Evolutionary conservation across 2,329 filamentous ascomycete genomes (phyloP).

Genomic region (Tolypocladium tropicale): DNA sequence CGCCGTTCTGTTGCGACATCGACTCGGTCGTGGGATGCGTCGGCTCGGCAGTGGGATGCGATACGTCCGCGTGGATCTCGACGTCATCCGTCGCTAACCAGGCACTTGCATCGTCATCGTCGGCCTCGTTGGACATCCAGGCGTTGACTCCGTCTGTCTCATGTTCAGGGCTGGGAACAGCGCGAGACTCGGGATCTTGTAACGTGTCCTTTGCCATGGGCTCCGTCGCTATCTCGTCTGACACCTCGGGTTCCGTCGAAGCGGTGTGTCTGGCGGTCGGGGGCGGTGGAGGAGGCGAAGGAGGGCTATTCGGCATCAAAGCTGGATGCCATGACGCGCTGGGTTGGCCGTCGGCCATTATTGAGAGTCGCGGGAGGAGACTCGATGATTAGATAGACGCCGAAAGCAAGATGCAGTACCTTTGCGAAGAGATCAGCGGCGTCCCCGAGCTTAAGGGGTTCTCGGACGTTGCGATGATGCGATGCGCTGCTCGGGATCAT

Average conservation of each 20-base stretch:
- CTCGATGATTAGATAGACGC: slow-evolving; percentile 3
- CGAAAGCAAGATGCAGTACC: slow-evolving; percentile 1
- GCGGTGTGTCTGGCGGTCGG: background rate
- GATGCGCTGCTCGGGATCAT: background rate
- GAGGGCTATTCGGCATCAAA: slow-evolving; percentile 23
- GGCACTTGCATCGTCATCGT: slow-evolving; percentile 8
- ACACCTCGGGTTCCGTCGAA: background rate
- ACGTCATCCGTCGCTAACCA: slow-evolving; percentile 12
- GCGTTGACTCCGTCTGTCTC: slow-evolving; percentile 7
- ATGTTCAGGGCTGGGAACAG: slow-evolving; percentile 1
- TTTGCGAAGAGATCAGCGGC: background rate
- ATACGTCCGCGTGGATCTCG: background rate
- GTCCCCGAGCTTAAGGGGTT: background rate
- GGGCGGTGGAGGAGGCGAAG: background rate
- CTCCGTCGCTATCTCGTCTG: slow-evolving; percentile 4
- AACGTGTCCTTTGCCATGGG: slow-evolving; percentile 1
- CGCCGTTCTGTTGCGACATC: background rate
- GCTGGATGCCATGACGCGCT: slow-evolving; percentile 31
- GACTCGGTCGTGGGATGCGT: background rate
- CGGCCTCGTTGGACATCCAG: slow-evolving; percentile 9
- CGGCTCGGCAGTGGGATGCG: background rate
- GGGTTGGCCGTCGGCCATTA: slow-evolving; percentile 26
- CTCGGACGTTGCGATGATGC: background rate
- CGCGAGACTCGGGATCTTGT: slow-evolving; percentile 7
- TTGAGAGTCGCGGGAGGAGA: slow-evolving; percentile 8